Conservation (phyloP, 208 protist genomes). For the Crithidia expoeki region DNA sequence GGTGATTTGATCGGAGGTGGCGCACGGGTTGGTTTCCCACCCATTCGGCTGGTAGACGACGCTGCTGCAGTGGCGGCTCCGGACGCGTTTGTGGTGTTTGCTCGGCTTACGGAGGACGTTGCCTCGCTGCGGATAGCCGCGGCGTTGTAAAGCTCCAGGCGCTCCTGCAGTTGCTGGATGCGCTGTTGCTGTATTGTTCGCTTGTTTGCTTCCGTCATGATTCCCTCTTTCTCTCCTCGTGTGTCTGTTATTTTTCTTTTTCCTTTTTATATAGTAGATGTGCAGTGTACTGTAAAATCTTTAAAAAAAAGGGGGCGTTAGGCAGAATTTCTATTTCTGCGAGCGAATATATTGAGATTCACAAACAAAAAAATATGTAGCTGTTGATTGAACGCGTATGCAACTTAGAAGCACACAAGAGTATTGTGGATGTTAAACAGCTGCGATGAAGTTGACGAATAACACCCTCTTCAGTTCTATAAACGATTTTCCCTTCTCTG, state of each 20-base stretch:
- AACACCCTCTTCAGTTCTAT: too few species aligned
- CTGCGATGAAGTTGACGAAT: too few species aligned
- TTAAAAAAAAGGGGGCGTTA: background rate
- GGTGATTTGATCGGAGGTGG: conserved; percentile 19
- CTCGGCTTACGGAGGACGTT: background rate
- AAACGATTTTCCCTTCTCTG: too few species aligned
- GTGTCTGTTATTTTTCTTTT: too few species aligned
- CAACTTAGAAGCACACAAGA: too few species aligned
- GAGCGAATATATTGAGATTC: too few species aligned
- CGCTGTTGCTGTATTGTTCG: conserved; percentile 42
- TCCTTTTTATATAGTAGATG: background rate
- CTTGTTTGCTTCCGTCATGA: conserved; percentile 24
- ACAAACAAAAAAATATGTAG: background rate
- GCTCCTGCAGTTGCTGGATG: conserved; percentile 79
- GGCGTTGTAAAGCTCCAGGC: conserved; percentile 78
- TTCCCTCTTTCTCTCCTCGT: too few species aligned
- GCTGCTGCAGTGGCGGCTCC: background rate
- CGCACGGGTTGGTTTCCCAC: conserved; percentile 22
- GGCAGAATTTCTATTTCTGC: background rate
- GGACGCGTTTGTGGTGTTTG: background rate
- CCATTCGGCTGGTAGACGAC: background rate
- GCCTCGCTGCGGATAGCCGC: conserved; percentile 26
- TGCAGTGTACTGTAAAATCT: background rate
- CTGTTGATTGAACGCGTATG: background rate
- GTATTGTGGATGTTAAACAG: background rate